Percentiles rank a stretch among this genome's conserved stretches.
Evolutionary conservation across 192 early-diverging fungal species (phyloP).

Genomic region (Coemansia interrupta): DNA sequence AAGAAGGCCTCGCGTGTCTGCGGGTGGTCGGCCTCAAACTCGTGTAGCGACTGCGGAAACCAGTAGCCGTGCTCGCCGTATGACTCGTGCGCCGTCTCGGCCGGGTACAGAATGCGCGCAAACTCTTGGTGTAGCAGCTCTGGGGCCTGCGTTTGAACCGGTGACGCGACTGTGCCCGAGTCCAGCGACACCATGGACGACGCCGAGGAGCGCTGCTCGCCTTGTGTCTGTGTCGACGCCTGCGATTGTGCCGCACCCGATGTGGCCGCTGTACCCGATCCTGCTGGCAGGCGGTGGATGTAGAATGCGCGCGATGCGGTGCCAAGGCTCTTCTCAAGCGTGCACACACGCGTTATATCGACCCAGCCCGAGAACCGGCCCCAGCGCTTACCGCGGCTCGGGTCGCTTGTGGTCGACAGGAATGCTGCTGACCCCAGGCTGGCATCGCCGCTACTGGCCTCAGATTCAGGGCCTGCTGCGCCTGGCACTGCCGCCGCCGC

Average conservation of each 20-base stretch:
- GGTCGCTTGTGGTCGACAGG: slow-evolving; percentile 27
- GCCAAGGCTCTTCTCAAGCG: slow-evolving; percentile 43
- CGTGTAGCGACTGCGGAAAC: slow-evolving; percentile 53
- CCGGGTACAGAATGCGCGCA: slow-evolving; percentile 44
- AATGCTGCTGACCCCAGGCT: slow-evolving; percentile 31
- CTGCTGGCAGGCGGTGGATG: slow-evolving; percentile 32
- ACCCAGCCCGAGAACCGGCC: slow-evolving; percentile 49
- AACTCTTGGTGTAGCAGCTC: slow-evolving; percentile 43
- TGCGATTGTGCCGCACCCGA: slow-evolving; percentile 10
- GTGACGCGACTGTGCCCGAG: slow-evolving; percentile 20
- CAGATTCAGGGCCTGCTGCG: slow-evolving; percentile 11
- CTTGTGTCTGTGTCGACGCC: neutral
- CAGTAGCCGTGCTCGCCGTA: slow-evolving; percentile 52
- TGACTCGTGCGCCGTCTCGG: slow-evolving; percentile 44
- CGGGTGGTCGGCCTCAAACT: slow-evolving; percentile 47
- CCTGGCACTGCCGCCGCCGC: neutral
- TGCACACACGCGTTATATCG: slow-evolving; percentile 41
- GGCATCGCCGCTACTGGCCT: slow-evolving; percentile 2
- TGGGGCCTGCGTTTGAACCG: neutral
- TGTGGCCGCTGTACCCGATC: neutral
- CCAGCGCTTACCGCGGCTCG: slow-evolving; percentile 35
- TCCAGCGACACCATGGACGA: slow-evolving; percentile 44
- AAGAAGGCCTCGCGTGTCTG: slow-evolving; percentile 41
- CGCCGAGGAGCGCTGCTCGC: slow-evolving; percentile 27
- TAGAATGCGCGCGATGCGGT: slow-evolving; percentile 41